Evolutionary conservation across 2,329 filamentous ascomycete species (phyloP).

Genomic region (Akanthomyces muscarius): DNA sequence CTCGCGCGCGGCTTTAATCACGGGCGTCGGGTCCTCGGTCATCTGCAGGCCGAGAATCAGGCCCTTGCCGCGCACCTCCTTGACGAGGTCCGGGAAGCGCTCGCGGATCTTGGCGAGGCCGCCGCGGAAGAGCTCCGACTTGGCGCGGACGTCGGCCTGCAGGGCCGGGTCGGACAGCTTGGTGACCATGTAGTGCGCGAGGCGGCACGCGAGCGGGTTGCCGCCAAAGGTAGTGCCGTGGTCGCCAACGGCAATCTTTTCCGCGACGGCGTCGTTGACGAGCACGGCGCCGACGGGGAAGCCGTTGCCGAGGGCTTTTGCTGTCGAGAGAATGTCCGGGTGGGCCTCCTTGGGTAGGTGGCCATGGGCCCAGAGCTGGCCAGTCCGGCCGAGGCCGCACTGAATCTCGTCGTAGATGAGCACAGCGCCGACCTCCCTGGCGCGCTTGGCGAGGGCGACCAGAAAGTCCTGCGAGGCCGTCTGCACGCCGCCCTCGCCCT

Average conservation of each 20-base stretch:
- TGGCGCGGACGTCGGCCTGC: slow-evolving; percentile 64
- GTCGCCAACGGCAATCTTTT: slow-evolving; percentile 60
- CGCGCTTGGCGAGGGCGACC: slow-evolving; percentile 74
- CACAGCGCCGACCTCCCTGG: slow-evolving; percentile 81
- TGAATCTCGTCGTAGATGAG: slow-evolving; percentile 97
- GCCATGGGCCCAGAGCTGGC: slow-evolving; percentile 83
- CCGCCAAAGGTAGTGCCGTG: slow-evolving; percentile 94
- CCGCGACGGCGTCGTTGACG: slow-evolving; percentile 37
- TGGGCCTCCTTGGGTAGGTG: slow-evolving; percentile 73
- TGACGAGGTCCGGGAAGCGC: slow-evolving; percentile 63
- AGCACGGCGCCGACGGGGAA: slow-evolving; percentile 81
- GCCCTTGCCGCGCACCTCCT: slow-evolving; percentile 76
- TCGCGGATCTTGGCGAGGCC: slow-evolving; percentile 45
- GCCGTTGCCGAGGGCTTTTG: slow-evolving; percentile 94
- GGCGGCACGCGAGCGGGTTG: slow-evolving; percentile 78
- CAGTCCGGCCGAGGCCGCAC: slow-evolving; percentile 84
- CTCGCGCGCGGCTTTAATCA: slow-evolving; percentile 83
- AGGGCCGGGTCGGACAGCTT: slow-evolving; percentile 69
- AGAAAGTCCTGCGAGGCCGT: slow-evolving; percentile 81
- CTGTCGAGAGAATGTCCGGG: slow-evolving; percentile 88
- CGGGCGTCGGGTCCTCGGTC: slow-evolving; percentile 62
- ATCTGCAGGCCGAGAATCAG: slow-evolving; percentile 86
- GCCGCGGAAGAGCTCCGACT: slow-evolving; percentile 49
- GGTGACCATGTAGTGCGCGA: slow-evolving; percentile 81
- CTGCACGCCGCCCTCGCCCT: slow-evolving; percentile 92